Base-by-base conservation (phyloP, 1,284 basidiomycete species). In the Boletellus sp. region DNA sequence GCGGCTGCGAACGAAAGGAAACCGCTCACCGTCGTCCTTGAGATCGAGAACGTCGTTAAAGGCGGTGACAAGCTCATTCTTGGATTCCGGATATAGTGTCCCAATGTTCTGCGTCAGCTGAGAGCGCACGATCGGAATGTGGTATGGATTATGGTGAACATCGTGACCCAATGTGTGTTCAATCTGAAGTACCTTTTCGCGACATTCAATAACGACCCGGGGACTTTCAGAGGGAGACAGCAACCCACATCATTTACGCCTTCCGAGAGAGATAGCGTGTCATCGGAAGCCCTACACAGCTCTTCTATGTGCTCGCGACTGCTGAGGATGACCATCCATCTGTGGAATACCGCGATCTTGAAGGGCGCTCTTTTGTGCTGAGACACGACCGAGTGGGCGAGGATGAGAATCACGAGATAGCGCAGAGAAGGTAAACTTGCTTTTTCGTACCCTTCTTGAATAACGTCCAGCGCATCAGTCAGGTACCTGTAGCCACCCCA, bases 251-350 rank as follows among this genome's bases (percentile, higher is more conserved):
- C 51, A 5, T 37, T 21, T 5, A 21, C 19, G 13, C 37, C 58
- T 30, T 58, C 55, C 16, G 26, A 4, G 13, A 47, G 44, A 56
- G 32, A 47, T 15, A 35, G 18, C 1, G 5, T 13, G 18, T 75
- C 71, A 19, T 77, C 75, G 0, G 68, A 64, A 4, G 71, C 69
- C 30, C 61, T 72, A 6, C 69, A 63, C 11, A 80, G 40, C 24
- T 80, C 78, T 6, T 78, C 72, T 6, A 75, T 60, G 19, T 70
- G 56, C 21, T 69, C 60, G 0, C 58, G 63, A 8, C 68, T 71
- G 28, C 62, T 69, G 2, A 76, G 52, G 16, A 80, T 37, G 5
- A 81, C 67, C 1, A 72, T 53, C 78, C 78, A 81, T 43, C 58
- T 55, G 18, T 65, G 59, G 6, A 72, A 42, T 0, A 64, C 60